These are phyloP conservation scores for Alternaria dauci DNA, from an alignment of 2,329 filamentous ascomycete species.

Conservation along the genomic window DNA sequence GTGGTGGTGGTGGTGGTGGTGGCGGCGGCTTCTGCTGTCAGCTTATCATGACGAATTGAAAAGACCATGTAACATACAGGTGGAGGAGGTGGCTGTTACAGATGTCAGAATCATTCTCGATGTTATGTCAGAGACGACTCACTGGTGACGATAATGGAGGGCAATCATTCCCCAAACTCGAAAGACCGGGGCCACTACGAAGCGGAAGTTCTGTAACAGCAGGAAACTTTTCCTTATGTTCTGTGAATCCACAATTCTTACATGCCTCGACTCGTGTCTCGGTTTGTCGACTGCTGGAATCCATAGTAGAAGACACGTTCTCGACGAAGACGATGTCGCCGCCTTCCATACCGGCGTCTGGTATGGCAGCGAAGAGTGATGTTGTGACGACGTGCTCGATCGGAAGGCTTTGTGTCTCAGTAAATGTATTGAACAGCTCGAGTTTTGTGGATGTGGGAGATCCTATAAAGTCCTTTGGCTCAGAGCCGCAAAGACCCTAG, in stretches of 20 bases:
- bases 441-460: not conserved
- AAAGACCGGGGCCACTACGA: fast-evolving
- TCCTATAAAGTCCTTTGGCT: not conserved
- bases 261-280: not conserved
- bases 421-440: not conserved
- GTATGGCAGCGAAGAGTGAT: not conserved
- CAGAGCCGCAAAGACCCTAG: not conserved
- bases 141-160: not conserved
- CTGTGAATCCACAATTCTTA: too few species aligned
- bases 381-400: not conserved
- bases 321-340: constrained; percentile 27
- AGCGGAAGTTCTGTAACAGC: fast-evolving
- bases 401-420: fast-evolving
- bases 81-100: not conserved
- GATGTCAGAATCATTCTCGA: not conserved
- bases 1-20: not conserved
- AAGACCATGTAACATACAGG: not conserved
- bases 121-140: not conserved
- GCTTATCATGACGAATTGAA: not conserved
- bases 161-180: not conserved
- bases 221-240: not conserved
- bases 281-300: fast-evolving
- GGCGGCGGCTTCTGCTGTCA: not conserved
- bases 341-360: constrained; percentile 3
- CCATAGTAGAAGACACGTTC: constrained; percentile 10